Evolutionary conservation across 768 basidiomycete species (phyloP).

Genomic region (Hygrocybe punicea): DNA sequence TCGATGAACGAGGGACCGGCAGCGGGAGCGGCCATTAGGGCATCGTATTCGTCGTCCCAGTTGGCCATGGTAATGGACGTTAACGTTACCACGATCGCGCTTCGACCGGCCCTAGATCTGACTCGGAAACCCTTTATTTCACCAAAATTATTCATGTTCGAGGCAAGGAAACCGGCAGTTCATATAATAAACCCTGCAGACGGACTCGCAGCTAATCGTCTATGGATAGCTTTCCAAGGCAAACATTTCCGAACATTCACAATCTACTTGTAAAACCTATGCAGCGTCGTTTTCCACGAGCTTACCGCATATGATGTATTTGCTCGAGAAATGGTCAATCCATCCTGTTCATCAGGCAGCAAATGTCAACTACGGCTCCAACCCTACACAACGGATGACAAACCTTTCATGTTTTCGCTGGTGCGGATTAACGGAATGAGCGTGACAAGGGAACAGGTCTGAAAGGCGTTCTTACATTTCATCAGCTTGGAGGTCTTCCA

Average conservation of each 20-base stretch:
- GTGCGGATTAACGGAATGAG: conserved; percentile 7
- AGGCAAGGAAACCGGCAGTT: too few relatives aligned
- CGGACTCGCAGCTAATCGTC: too few relatives aligned
- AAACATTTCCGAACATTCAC: too few relatives aligned
- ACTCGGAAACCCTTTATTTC: too few relatives aligned
- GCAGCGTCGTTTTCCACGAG: conserved; percentile 75
- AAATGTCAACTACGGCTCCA: conserved; percentile 7
- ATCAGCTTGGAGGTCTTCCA: conserved; percentile 70
- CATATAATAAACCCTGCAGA: too few relatives aligned
- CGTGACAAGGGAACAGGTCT: not conserved
- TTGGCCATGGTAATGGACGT: not conserved
- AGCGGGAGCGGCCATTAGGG: not conserved
- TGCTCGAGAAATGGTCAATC: conserved; percentile 91
- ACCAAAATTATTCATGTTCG: too few relatives aligned
- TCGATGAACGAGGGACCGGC: conserved; percentile 3
- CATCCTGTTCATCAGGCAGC: conserved; percentile 63
- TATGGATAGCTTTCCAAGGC: too few relatives aligned
- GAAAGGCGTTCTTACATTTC: conserved; percentile 65
- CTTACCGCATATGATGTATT: conserved; percentile 87
- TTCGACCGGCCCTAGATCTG: too few relatives aligned
- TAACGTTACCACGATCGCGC: too few relatives aligned
- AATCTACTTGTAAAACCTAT: conserved; percentile 26
- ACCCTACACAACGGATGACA: conserved; percentile 8
- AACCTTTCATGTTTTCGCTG: conserved; percentile 92
- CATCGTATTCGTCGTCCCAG: conserved; percentile 16